Evolutionary conservation across 176 grass and related monocot genomes (phyloP).

Genomic region (Triticum urartu): DNA sequence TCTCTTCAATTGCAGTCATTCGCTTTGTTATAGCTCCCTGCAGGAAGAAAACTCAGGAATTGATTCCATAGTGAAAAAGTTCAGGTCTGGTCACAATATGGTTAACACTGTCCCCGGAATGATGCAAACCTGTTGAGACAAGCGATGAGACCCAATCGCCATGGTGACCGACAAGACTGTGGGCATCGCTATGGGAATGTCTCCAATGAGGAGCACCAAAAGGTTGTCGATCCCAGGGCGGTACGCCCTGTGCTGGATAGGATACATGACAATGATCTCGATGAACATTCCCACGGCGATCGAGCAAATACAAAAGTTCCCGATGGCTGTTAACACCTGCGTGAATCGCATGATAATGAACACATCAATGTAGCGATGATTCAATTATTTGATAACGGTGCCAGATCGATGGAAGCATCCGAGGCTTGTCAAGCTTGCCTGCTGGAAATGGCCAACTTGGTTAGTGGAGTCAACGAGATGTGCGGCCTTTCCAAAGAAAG

Average conservation of each 20-base stretch:
- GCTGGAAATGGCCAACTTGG: slow-evolving; percentile 61
- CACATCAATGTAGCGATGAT: not conserved
- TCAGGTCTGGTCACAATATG: not conserved
- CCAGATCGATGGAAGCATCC: not conserved
- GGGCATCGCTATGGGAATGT: slow-evolving; percentile 62
- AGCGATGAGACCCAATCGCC: slow-evolving; percentile 59
- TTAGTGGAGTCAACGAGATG: slow-evolving; percentile 63
- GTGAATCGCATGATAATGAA: not conserved
- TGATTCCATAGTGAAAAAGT: not conserved
- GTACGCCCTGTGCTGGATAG: slow-evolving; percentile 51
- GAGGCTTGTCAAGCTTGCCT: slow-evolving; percentile 28
- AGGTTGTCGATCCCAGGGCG: slow-evolving; percentile 57
- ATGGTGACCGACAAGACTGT: slow-evolving; percentile 63
- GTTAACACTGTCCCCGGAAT: not conserved
- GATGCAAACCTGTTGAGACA: slow-evolving; percentile 46
- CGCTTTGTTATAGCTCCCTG: slow-evolving; percentile 61
- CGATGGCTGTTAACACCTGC: slow-evolving; percentile 56
- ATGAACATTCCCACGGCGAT: slow-evolving; percentile 51
- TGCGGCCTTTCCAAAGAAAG: slow-evolving; percentile 67
- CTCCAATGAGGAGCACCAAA: slow-evolving; percentile 61
- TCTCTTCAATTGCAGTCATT: slow-evolving; percentile 67
- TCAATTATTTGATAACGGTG: not conserved
- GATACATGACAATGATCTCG: slow-evolving; percentile 61
- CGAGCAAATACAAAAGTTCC: slow-evolving; percentile 57
- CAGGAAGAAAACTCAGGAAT: not conserved